phyloP scores from a whole-genome alignment of 441 rosid genomes.

The Pelargonium myrrhifolium region DNA sequence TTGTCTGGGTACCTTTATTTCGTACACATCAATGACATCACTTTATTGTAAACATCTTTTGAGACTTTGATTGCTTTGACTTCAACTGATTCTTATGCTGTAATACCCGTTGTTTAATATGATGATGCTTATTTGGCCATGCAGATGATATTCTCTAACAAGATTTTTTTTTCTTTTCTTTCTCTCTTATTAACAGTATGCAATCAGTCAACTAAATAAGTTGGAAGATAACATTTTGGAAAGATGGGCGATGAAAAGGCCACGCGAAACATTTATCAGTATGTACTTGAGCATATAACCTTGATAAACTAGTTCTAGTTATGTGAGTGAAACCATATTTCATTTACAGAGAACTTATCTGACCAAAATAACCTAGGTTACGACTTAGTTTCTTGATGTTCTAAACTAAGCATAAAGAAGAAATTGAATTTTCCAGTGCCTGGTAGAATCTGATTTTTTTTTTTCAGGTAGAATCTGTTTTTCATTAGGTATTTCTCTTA shows the following conservation, averaged over 20 bases:
- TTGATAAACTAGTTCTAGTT: not conserved
- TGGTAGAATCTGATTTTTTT: too few relatives aligned
- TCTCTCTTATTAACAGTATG: constrained; percentile 54
- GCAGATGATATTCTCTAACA: constrained; percentile 10
- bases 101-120: not conserved
- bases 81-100: not conserved
- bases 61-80: not conserved
- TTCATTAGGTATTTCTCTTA: too few relatives aligned
- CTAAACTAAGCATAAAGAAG: not conserved
- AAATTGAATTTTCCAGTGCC: too few relatives aligned
- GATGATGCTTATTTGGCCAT: constrained; percentile 10
- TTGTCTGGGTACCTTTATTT: not conserved
- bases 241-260: constrained; percentile 64
- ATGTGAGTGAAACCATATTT: not conserved
- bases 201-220: constrained; percentile 84
- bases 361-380: not conserved
- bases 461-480: too few relatives aligned
- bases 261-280: constrained; percentile 56
- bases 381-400: not conserved
- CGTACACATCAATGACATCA: not conserved
- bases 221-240: constrained; percentile 91
- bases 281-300: constrained; percentile 20
- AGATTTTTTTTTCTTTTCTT: too few relatives aligned
- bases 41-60: not conserved
- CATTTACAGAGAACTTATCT: not conserved